phyloP scores from a whole-genome alignment of 2,329 filamentous ascomycete species.

The Alternaria ventricosa region DNA sequence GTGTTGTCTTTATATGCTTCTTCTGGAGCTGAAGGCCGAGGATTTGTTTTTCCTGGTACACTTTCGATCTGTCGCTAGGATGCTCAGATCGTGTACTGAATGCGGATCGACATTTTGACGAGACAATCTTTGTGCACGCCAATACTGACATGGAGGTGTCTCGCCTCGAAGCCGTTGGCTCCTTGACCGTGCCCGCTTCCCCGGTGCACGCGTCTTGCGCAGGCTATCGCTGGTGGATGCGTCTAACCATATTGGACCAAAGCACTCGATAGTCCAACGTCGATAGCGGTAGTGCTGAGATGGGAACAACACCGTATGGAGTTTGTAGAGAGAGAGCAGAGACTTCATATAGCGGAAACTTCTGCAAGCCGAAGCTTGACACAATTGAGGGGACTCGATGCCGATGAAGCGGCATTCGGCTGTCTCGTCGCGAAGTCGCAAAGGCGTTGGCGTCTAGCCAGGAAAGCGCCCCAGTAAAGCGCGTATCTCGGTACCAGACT shows the following conservation, averaged over 20 bases:
- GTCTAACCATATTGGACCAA: conserved; percentile 25
- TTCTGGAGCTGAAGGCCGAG: not conserved
- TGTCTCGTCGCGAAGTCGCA: conserved; percentile 8
- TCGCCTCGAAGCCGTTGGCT: conserved; percentile 11
- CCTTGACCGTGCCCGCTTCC: conserved; percentile 32
- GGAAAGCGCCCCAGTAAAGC: conserved; percentile 31
- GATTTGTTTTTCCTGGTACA: not conserved
- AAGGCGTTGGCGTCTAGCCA: conserved; percentile 21
- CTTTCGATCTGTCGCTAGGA: not conserved
- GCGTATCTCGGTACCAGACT: conserved; percentile 42
- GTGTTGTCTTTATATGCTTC: not conserved
- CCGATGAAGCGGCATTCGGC: conserved; percentile 8
- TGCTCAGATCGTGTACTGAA: not conserved
- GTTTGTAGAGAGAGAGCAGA: not conserved
- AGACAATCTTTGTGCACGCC: conserved; percentile 2
- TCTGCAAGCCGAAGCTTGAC: conserved; percentile 8
- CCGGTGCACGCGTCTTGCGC: conserved; percentile 30
- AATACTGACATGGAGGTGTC: not conserved
- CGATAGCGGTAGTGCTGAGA: conserved; percentile 5
- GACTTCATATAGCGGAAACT: not conserved
- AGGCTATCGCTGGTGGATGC: conserved; percentile 18
- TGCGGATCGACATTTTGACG: not conserved
- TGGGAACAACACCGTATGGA: not conserved
- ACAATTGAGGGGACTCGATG: not conserved
- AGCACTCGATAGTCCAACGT: conserved; percentile 23